These are phyloP conservation scores for Solidago caesia DNA, from an alignment of 129 eudicot species.

Conservation along the genomic window DNA sequence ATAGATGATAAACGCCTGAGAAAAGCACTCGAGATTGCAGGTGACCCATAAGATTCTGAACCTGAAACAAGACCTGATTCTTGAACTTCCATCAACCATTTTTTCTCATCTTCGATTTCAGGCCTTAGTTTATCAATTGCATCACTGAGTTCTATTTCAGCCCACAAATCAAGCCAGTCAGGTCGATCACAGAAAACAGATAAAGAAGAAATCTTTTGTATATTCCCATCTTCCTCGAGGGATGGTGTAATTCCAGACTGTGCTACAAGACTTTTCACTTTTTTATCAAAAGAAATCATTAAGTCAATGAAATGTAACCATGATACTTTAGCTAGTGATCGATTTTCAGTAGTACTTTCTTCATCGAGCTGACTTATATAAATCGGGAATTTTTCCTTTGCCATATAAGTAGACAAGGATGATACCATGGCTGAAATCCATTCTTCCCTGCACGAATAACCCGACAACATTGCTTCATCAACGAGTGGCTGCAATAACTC, in stretches of 20 bases:
- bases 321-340: slow-evolving; percentile 54
- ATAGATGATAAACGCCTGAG: slow-evolving; percentile 48
- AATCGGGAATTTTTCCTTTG: slow-evolving; percentile 71
- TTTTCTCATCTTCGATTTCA: slow-evolving; percentile 67
- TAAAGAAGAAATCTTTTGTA: slow-evolving; percentile 61
- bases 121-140: slow-evolving; percentile 47
- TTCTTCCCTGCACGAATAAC: slow-evolving; percentile 96
- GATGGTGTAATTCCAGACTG: slow-evolving; percentile 60
- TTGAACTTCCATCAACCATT: slow-evolving; percentile 50
- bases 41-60: slow-evolving; percentile 63
- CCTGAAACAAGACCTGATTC: slow-evolving; percentile 47
- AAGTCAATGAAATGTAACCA: slow-evolving; percentile 85
- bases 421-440: slow-evolving; percentile 93
- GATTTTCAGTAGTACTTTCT: slow-evolving; percentile 41
- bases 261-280: slow-evolving; percentile 51
- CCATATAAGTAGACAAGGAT: slow-evolving; percentile 77
- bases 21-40: slow-evolving; percentile 53
- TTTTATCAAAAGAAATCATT: slow-evolving; percentile 86
- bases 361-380: slow-evolving; percentile 56
- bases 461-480: slow-evolving; percentile 87
- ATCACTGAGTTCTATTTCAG: slow-evolving; percentile 74
- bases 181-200: slow-evolving; percentile 89
- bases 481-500: slow-evolving; percentile 91
- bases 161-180: slow-evolving; percentile 94
- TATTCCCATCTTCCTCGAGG: slow-evolving; percentile 54